phyloP scores from a whole-genome alignment of 1,284 basidiomycete species.

The Wallemia mellicola region DNA sequence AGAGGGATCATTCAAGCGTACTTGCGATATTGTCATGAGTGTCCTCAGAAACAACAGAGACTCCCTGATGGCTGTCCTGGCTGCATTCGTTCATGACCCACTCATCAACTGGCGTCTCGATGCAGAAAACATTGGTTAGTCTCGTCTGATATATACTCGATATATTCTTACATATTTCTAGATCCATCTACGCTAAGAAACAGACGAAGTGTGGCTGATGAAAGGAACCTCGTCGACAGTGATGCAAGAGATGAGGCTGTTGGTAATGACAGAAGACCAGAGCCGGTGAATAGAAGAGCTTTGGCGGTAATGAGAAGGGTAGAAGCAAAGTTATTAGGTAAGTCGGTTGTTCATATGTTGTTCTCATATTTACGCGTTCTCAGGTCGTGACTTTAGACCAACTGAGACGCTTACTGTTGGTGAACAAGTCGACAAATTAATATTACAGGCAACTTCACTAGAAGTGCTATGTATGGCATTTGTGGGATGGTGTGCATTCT shows the following conservation, averaged over 20 bases:
- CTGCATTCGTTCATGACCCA: constrained; percentile 37
- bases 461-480: constrained; percentile 89
- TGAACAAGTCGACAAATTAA: constrained; percentile 64
- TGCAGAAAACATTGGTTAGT: constrained; percentile 12
- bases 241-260: not conserved
- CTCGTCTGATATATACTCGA: not conserved
- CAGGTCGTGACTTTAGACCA: constrained; percentile 70
- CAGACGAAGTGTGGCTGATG: constrained; percentile 9
- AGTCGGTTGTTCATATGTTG: too few relatives aligned
- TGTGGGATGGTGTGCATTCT: constrained; percentile 44
- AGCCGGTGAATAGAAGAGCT: constrained; percentile 67
- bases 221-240: constrained; percentile 18
- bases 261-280: constrained; percentile 23
- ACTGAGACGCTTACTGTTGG: constrained; percentile 37
- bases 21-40: constrained; percentile 89
- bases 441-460: constrained; percentile 59
- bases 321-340: constrained; percentile 67
- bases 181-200: not conserved
- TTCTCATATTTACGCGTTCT: too few relatives aligned
- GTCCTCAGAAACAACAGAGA: constrained; percentile 92
- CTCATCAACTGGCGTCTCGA: constrained; percentile 26
- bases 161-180: not conserved
- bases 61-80: constrained; percentile 85
- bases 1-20: constrained; percentile 83
- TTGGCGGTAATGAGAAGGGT: constrained; percentile 74